Conservation (phyloP, 2,329 filamentous ascomycete species). For the Botrytis paeoniae region DNA sequence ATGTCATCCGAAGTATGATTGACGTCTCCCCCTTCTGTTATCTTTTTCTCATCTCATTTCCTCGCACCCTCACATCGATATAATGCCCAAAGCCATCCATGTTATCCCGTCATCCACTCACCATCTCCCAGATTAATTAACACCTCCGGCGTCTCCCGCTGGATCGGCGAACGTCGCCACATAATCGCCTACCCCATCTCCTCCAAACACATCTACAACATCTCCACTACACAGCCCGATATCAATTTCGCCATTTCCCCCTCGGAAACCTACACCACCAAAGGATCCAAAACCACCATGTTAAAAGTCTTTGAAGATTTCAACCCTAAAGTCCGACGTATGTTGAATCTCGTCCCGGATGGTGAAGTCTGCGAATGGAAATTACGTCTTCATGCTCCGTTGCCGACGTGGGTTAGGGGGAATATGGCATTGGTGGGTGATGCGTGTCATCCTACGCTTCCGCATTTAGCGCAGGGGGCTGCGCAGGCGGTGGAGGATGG, state of each 20-base stretch:
- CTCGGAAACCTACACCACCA: slow-evolving; percentile 59
- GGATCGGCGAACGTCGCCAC: slow-evolving; percentile 72
- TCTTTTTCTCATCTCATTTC: not conserved
- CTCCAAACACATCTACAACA: slow-evolving; percentile 62
- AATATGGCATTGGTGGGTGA: slow-evolving; percentile 34
- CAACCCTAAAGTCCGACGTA: slow-evolving; percentile 54
- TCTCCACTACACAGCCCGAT: slow-evolving; percentile 63
- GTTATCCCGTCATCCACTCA: not conserved
- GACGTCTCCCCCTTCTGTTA: not conserved
- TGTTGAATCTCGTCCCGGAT: slow-evolving; percentile 52
- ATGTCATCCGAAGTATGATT: not conserved
- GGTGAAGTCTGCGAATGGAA: slow-evolving; percentile 53
- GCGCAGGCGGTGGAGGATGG: slow-evolving; percentile 67
- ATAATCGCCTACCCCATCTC: slow-evolving; percentile 76
- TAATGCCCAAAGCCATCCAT: slow-evolving; percentile 22
- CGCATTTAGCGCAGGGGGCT: slow-evolving; percentile 62
- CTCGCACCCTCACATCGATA: not conserved
- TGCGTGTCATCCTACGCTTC: slow-evolving; percentile 64
- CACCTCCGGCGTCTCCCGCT: slow-evolving; percentile 64
- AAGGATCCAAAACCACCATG: slow-evolving; percentile 58
- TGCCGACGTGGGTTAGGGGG: slow-evolving; percentile 51
- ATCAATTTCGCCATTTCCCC: slow-evolving; percentile 56
- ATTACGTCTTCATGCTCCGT: slow-evolving; percentile 54
- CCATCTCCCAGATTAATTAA: slow-evolving; percentile 61
- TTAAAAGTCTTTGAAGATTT: slow-evolving; percentile 58